Evolutionary conservation across 805 yeast genomes (phyloP).

Genomic region (Yamadazyma scolyti): DNA sequence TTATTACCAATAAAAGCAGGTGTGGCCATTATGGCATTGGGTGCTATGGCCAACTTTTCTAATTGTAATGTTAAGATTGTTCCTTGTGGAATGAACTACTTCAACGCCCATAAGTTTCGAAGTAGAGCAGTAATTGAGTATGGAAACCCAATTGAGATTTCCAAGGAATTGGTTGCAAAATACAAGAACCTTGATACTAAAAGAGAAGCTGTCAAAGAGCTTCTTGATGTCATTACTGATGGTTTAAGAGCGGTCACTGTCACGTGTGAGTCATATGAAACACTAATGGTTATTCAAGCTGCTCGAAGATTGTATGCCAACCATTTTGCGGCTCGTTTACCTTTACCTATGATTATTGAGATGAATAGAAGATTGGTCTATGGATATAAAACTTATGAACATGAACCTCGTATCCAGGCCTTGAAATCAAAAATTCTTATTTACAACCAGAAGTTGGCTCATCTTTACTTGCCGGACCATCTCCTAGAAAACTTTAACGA

Average conservation of each 20-base stretch:
- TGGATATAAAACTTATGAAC: slow-evolving; percentile 73
- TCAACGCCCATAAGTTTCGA: slow-evolving; percentile 92
- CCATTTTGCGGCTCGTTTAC: slow-evolving; percentile 65
- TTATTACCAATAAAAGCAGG: slow-evolving; percentile 93
- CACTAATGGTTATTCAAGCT: slow-evolving; percentile 84
- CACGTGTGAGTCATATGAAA: slow-evolving; percentile 84
- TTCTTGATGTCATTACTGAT: slow-evolving; percentile 66
- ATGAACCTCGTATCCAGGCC: slow-evolving; percentile 62
- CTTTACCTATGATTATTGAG: slow-evolving; percentile 81
- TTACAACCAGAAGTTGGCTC: slow-evolving; percentile 60
- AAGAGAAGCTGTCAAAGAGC: slow-evolving; percentile 68
- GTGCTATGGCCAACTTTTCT: slow-evolving; percentile 80
- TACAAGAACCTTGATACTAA: slow-evolving; percentile 65
- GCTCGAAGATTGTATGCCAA: slow-evolving; percentile 85
- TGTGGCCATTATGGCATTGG: slow-evolving; percentile 96
- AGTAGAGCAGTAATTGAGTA: slow-evolving; percentile 94
- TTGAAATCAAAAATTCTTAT: slow-evolving; percentile 60
- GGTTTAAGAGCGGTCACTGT: slow-evolving; percentile 84
- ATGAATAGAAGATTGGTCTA: slow-evolving; percentile 82
- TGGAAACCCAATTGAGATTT: slow-evolving; percentile 78
- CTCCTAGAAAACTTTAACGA: slow-evolving; percentile 55
- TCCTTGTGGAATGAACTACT: slow-evolving; percentile 97
- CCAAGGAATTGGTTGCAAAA: slow-evolving; percentile 51
- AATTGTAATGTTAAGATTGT: slow-evolving; percentile 78
- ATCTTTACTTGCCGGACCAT: slow-evolving; percentile 53